Evolutionary conservation across 2,329 filamentous ascomycete genomes (phyloP).

Genomic region (Diplodia sapinea): DNA sequence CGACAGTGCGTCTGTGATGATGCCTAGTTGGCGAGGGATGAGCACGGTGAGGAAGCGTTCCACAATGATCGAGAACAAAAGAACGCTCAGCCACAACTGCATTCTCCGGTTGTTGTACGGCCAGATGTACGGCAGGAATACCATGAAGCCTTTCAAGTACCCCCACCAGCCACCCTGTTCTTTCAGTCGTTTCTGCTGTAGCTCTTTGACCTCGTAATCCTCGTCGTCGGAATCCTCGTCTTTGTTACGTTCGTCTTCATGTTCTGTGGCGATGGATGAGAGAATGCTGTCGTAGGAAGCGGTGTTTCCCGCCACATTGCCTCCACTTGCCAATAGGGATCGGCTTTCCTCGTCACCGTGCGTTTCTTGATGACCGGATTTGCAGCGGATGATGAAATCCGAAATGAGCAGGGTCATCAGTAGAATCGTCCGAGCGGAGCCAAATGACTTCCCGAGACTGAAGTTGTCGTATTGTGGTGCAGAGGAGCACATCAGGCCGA

Average conservation of each 20-base stretch:
- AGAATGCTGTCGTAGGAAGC: slow-evolving; percentile 6
- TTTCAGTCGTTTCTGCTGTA: slow-evolving; percentile 62
- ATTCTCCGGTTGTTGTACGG: slow-evolving; percentile 67
- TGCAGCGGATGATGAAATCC: not conserved
- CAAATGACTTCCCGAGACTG: not conserved
- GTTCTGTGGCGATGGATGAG: not conserved
- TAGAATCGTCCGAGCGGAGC: not conserved
- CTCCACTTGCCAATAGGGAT: not conserved
- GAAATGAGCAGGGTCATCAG: not conserved
- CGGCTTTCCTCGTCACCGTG: not conserved
- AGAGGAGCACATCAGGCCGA: not conserved
- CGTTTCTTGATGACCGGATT: not conserved
- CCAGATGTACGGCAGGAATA: slow-evolving; percentile 78
- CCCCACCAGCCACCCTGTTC: slow-evolving; percentile 74
- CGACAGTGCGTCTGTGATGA: slow-evolving; percentile 69
- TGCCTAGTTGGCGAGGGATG: slow-evolving; percentile 75
- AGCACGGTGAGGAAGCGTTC: slow-evolving; percentile 74
- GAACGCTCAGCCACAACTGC: slow-evolving; percentile 68
- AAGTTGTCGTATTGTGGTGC: not conserved
- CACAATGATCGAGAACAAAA: slow-evolving; percentile 67
- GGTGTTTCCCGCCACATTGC: not conserved
- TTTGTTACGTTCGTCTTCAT: not conserved
- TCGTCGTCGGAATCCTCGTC: slow-evolving; percentile 39
- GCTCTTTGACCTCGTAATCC: slow-evolving; percentile 59
- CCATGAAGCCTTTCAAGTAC: slow-evolving; percentile 71